Conservation (phyloP, 139 green algal genomes). For the Gonium pectorale region DNA sequence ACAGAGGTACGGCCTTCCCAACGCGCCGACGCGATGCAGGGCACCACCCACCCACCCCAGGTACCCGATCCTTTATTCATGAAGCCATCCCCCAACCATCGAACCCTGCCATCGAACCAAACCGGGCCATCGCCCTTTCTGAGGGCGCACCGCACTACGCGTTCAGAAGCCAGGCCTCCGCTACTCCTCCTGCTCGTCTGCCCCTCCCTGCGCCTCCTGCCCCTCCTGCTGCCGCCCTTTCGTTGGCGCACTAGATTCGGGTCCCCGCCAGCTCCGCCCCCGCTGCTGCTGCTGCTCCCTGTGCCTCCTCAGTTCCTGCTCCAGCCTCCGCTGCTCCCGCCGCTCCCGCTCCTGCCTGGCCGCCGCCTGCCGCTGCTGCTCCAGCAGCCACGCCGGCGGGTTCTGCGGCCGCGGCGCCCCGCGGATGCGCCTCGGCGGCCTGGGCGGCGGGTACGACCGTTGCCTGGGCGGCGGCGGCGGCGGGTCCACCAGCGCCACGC, state of each 20-base stretch:
- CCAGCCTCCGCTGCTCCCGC: not conserved
- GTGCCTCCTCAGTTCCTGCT: not conserved
- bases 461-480: not conserved
- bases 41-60: too few relatives aligned
- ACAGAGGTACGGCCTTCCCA: too few relatives aligned
- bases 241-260: too few relatives aligned
- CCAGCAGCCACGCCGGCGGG: not conserved
- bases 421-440: not conserved
- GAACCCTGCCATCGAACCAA: too few relatives aligned
- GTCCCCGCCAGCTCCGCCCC: not conserved
- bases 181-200: too few relatives aligned
- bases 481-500: conserved; percentile 12
- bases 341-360: not conserved
- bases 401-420: not conserved
- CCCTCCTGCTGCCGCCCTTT: not conserved
- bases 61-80: too few relatives aligned
- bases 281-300: not conserved
- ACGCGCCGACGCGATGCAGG: too few relatives aligned
- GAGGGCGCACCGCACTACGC: too few relatives aligned
- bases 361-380: not conserved
- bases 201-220: not conserved
- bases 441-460: not conserved
- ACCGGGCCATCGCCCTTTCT: too few relatives aligned
- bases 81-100: too few relatives aligned
- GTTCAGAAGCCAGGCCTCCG: too few relatives aligned